Evolutionary conservation across 1,284 basidiomycete species (phyloP), one percentile per base, ranked within the genome.

Genomic region (Xerocomus nothofagi): DNA sequence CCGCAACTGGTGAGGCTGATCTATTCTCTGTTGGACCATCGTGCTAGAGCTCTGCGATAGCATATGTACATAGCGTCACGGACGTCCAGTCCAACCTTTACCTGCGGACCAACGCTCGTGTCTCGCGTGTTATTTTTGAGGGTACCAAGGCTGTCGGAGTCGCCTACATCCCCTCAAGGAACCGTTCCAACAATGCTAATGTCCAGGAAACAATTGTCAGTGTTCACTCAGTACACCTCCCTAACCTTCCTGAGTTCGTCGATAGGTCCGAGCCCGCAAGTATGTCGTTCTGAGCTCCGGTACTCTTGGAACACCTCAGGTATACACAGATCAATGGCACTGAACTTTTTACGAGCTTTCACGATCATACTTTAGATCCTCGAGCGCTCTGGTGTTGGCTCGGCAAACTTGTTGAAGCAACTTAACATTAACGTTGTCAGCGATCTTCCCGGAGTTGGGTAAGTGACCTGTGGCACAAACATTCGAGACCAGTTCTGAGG

Each of bases 41-140:
- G 50, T 29, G 39, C 23, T 57, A 30, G 42, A 29, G 10, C 24
- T 30, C 31, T 14, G 32, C 4, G 21, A 33, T 45, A 80, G 82
- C 80, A 14, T 84, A 84, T 56, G 80, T 86, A n/a, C 82, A 86
- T 74, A 82, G 81, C 51, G 81, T 84, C 30, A 85, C 81, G 81
- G 82, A 84, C 57, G 68, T 76, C 18, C 83, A 86, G 67, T 73
- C 61, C 59, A 86, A 86, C 67, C 70, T 86, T 11, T 83, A 75
- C 69, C 67, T 86, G 40, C 74, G 77, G 64, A 79, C 76, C 53
- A 84, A 86, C 58, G 74, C 83, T 14, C 79, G 80, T 21, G 84
- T 83, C 7, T 79, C 75, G n/a, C 78, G 84, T 41, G 83, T 86
- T 47, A 78, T 87, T 57, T 87, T 87, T 59, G 84, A 86, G 58